Evolutionary conservation across 2,329 filamentous ascomycete genomes (phyloP), one percentile per base, ranked within the genome.

Genomic region (Exophiala oligosperma): DNA sequence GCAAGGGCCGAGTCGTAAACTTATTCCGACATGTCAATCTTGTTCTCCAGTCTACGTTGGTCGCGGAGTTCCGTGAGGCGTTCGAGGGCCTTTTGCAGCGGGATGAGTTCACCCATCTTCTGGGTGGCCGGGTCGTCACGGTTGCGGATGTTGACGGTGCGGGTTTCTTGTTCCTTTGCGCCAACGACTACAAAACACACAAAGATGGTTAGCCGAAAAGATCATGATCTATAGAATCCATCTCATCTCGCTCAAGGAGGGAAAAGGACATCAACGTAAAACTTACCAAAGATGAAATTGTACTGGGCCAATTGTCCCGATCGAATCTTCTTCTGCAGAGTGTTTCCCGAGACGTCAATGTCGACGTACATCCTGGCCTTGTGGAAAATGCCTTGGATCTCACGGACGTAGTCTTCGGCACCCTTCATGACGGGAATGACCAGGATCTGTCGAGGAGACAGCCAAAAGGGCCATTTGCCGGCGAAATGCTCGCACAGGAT

Each of bases 111-210:
- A 28, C 84, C 84, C 75, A 83, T 79, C 64, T 83, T 80, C 72
- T 87, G 85, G 8, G 82, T 85, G 43, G 78, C 76, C 17, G 81
- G 82, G 64, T 86, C 82, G 66, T 88, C 85, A 52, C 85, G 76
- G 71, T 87, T 87, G 43, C 85, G 78, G 66, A 87, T 84, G 69
- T 87, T 88, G 61, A 87, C 83, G 3, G 80, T 79, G 58, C 81
- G 76, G 21, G 74, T 75, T 63, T 85, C 79, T 71, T 79, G 81
- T 74, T 88, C 85, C 68, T 84, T 76, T 2, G 83, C 84, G 57
- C 85, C 85, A 17, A 88, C 83, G 37, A 88, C 84, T 79, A 64
- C 51, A 47, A 24, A 43, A 17, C 26, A 48, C 40, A n/a, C 5
- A 43, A 43, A 35, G 32, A 44, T 49, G 46, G 46, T 44, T 24